Evolutionary conservation across 2,329 filamentous ascomycete species (phyloP).

Genomic region (Aspergillus neotritici): DNA sequence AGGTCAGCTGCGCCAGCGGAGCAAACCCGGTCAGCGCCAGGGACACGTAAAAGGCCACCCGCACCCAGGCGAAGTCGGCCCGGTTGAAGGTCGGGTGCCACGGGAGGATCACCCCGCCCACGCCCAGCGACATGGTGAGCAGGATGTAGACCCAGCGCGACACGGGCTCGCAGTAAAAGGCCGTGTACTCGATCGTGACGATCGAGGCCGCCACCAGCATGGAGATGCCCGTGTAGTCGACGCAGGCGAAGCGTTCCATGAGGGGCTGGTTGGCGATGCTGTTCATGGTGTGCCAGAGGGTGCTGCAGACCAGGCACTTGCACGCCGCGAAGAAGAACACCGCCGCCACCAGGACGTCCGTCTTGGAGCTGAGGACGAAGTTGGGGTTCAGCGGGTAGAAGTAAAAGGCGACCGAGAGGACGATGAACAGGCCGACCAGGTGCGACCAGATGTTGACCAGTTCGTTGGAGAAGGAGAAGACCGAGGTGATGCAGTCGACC

Average conservation of each 20-base stretch:
- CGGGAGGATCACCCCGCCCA: conserved; percentile 83
- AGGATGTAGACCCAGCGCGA: conserved; percentile 82
- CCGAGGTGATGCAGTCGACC: conserved; percentile 76
- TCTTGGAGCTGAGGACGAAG: conserved; percentile 78
- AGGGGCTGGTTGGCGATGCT: conserved; percentile 84
- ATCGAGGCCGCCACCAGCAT: conserved; percentile 89
- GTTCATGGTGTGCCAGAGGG: conserved; percentile 98
- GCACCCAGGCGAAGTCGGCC: conserved; percentile 83
- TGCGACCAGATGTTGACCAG: conserved; percentile 98
- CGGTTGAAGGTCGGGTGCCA: conserved; percentile 97
- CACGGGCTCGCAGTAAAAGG: conserved; percentile 93
- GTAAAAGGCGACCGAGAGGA: conserved; percentile 86
- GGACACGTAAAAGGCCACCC: conserved; percentile 85
- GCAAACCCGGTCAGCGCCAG: conserved; percentile 84
- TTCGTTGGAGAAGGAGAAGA: conserved; percentile 84
- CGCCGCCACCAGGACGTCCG: conserved; percentile 84
- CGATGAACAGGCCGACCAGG: conserved; percentile 77
- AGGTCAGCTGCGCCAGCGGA: conserved; percentile 75
- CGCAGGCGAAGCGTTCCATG: conserved; percentile 92
- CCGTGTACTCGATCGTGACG: conserved; percentile 97
- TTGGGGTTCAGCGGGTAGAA: conserved; percentile 87
- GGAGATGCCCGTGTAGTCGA: conserved; percentile 97
- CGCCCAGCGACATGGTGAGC: conserved; percentile 71
- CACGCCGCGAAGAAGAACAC: conserved; percentile 94
- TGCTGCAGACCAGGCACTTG: conserved; percentile 91